Base-by-base conservation (phyloP, 2,329 filamentous ascomycete genomes). In the Scytalidium sp. region DNA sequence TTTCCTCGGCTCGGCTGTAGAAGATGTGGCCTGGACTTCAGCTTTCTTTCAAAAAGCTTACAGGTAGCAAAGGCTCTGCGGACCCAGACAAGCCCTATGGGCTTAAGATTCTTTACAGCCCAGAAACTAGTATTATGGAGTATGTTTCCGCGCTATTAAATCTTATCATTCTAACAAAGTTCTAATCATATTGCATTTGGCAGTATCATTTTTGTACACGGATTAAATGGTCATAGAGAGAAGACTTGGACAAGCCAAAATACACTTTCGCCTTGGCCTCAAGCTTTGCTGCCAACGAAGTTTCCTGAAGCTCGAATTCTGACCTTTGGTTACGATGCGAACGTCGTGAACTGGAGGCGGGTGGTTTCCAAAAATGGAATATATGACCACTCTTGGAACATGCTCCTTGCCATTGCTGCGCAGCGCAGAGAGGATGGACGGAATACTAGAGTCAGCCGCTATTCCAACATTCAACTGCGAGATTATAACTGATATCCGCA, bases 221-320 rank as follows among this genome's bases (percentile, higher is more conserved):
- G 63, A 15, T 56, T 66, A 11, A 59, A 60, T 47, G 63, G 62
- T n/a, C 59, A 65, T 43, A 56, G 54, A n/a, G 51, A 60, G 19
- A 57, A 57, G 45, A 63, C 63, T 10, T 65, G 63, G 61, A 62
- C 52, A n/a, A 56, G 56, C 7, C 46, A 49, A n/a, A 64, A 62
- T 42, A 49, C 50, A 9, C 47, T 54, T 1, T n/a, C n/a, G n/a
- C 47, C 54, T 44, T 67, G 65, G 65, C 56, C 64, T 19, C 53
- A 56, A 25, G 61, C 65, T 55, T 48, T 66, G 19, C 50, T 68
- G 5, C 58, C 64, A 2, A 39, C 27, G 1, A 55, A 63, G 27
- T 53, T 71, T 17, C 61, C 63, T 11, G 64, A 66, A 51, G 64
- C 65, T 45, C 59, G 70, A 40, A 64, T 72, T 41, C 51, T 69